Base-by-base conservation (phyloP, 345 rosid genomes). In the Anacardium occidentale region DNA sequence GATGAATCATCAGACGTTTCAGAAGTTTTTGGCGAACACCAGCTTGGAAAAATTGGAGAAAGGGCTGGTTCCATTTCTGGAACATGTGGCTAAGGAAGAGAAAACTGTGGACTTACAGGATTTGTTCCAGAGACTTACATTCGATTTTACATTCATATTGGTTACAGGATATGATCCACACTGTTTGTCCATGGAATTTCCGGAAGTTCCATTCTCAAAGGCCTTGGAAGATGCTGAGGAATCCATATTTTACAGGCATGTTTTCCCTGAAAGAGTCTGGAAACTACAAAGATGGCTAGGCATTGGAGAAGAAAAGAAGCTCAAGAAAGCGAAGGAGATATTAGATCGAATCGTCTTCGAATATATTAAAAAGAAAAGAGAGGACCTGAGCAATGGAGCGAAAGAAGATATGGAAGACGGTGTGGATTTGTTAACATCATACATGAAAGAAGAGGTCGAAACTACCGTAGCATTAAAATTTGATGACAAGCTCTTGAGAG, bases 91-190 rank as follows among this genome's bases (percentile, higher is more conserved):
- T n/a, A 37, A 70, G 24, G 57, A 74, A 66, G 72, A 63, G 24
- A 62, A 62, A 56, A 52, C 42, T n/a, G 73, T 84, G 17, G 69
- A 86, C 69, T 75, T 80, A 18, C 82, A 84, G 65, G 86, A 83
- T 58, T 10, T 84, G 11, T 75, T 84, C 45, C 82, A 84, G 48
- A 53, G 89, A 59, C 81, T 83, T 58, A 76, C 84, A 2, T 87
- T 83, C 10, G 91, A 87, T 63, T 76, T 79, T 2, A 82, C 84
- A 0, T 81, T 77, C 68, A 75, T 76, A 34, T 76, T 87, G 20
- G 83, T 84, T 1, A 80, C 84, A 53, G 82, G 87, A 9, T 76
- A 76, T 6, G 91, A 85, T 76, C 91, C 89, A 29, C 78, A 66
- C 17, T 85, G 72, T 64, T 54, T 87, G 57, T 77, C 79, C 13